These are phyloP conservation scores for Tylopilus rubrobrunneus DNA, from an alignment of 768 basidiomycete genomes.

Conservation along the genomic window DNA sequence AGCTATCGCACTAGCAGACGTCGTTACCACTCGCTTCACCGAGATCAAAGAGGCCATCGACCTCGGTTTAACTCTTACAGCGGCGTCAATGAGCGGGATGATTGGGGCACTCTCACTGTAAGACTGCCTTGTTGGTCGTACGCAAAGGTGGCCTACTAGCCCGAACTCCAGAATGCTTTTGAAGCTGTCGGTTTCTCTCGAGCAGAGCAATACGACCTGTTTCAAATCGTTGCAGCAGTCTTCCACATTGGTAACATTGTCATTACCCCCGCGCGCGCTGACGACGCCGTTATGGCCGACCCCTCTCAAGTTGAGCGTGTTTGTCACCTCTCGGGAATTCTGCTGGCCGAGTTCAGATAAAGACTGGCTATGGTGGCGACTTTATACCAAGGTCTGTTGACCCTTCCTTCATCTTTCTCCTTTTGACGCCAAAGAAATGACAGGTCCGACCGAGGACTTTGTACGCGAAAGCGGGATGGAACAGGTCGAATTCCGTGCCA, in stretches of 20 bases:
- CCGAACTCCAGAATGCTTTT: conserved; percentile 53
- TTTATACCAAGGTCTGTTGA: no score
- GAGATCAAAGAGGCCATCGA: no score
- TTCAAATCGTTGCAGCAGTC: conserved; percentile 90
- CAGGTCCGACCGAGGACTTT: conserved; percentile 81
- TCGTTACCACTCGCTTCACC: no score
- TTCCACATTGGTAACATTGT: conserved; percentile 94
- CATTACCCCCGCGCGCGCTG: conserved; percentile 73
- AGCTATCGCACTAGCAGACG: no score
- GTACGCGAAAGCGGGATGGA: conserved; percentile 70
- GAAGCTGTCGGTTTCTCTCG: conserved; percentile 85
- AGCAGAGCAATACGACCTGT: conserved; percentile 85
- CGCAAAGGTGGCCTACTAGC: conserved; percentile 4
- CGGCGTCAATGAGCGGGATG: conserved; percentile 89
- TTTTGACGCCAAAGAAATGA: no score
- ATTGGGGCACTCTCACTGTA: conserved; percentile 81
- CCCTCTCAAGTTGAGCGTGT: conserved; percentile 83
- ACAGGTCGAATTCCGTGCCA: conserved; percentile 59
- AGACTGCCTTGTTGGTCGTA: conserved; percentile 1
- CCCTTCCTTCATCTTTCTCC: no score
- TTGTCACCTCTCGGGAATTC: conserved; percentile 90
- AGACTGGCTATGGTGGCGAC: no score
- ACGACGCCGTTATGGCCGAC: conserved; percentile 75
- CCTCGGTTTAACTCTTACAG: no score
- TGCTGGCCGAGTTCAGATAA: conserved; percentile 85